Evolutionary conservation across 306 rosid species (phyloP).

Genomic region (Vigna unguiculata): DNA sequence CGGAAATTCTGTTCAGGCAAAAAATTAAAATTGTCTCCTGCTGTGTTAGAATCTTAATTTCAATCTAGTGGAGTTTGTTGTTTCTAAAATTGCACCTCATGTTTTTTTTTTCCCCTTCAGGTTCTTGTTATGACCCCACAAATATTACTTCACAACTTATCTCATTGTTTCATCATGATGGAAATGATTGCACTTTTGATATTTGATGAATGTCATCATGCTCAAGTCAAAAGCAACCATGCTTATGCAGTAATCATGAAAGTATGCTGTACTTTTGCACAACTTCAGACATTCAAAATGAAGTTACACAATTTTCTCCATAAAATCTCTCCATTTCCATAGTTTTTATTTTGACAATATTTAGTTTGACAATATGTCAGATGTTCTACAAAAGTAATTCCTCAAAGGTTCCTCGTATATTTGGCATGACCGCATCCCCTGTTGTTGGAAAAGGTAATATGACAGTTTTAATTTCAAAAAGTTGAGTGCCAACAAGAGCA

Average conservation of each 20-base stretch:
- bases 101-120: slow-evolving; percentile 56
- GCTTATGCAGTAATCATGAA: slow-evolving; percentile 90
- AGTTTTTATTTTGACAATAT: slow-evolving; percentile 29
- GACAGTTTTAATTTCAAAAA: slow-evolving; percentile 27
- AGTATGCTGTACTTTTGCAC: slow-evolving; percentile 58
- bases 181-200: slow-evolving; percentile 82
- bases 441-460: slow-evolving; percentile 90
- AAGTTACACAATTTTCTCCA: slow-evolving; percentile 17
- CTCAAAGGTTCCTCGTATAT: slow-evolving; percentile 78
- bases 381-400: slow-evolving; percentile 56
- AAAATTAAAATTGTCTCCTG: slow-evolving; percentile 7
- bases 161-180: slow-evolving; percentile 84
- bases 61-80: slow-evolving; percentile 27
- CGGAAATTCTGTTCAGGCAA: not conserved
- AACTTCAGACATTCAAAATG: slow-evolving; percentile 17
- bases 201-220: slow-evolving; percentile 98
- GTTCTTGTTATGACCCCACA: slow-evolving; percentile 95
- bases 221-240: slow-evolving; percentile 89
- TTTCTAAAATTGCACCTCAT: slow-evolving; percentile 28
- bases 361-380: slow-evolving; percentile 53
- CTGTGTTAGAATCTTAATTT: not conserved
- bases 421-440: slow-evolving; percentile 99
- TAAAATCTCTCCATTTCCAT: slow-evolving; percentile 29
- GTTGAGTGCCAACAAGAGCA: slow-evolving; percentile 10
- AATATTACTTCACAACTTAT: slow-evolving; percentile 66